phyloP scores from a whole-genome alignment of 345 rosid genomes.

The Populus deltoides region DNA sequence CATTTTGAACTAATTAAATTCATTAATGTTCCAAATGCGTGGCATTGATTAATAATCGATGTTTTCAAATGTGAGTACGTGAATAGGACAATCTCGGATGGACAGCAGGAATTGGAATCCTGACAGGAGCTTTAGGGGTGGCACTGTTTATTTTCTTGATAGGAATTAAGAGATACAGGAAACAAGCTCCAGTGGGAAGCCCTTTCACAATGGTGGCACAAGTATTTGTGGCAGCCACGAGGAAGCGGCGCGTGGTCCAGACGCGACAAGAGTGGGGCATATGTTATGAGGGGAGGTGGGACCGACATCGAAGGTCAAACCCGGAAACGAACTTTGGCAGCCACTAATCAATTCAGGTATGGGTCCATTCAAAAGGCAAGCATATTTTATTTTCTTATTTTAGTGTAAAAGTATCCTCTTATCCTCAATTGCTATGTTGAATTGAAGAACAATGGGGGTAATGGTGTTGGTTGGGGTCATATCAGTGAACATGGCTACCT shows the following conservation, averaged over 20 bases:
- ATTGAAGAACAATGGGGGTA: background rate
- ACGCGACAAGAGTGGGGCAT: conserved; percentile 32
- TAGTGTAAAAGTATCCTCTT: background rate
- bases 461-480: background rate
- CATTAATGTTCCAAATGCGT: background rate
- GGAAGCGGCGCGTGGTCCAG: conserved; percentile 56
- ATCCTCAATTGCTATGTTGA: background rate
- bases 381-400: background rate
- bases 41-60: no score
- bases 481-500: background rate
- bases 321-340: conserved; percentile 25
- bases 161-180: conserved; percentile 57
- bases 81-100: conserved; percentile 74
- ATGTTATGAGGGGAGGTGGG: conserved; percentile 21
- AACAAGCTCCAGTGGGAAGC: conserved; percentile 58
- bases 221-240: conserved; percentile 61
- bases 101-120: conserved; percentile 57
- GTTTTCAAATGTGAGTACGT: background rate
- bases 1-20: background rate
- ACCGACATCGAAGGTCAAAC: conserved; percentile 14
- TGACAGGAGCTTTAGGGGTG: conserved; percentile 46
- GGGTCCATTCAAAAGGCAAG: background rate
- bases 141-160: conserved; percentile 47
- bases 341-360: conserved; percentile 70
- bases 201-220: conserved; percentile 65